Base-by-base conservation (phyloP, 306 rosid species). In the Betula pendula region DNA sequence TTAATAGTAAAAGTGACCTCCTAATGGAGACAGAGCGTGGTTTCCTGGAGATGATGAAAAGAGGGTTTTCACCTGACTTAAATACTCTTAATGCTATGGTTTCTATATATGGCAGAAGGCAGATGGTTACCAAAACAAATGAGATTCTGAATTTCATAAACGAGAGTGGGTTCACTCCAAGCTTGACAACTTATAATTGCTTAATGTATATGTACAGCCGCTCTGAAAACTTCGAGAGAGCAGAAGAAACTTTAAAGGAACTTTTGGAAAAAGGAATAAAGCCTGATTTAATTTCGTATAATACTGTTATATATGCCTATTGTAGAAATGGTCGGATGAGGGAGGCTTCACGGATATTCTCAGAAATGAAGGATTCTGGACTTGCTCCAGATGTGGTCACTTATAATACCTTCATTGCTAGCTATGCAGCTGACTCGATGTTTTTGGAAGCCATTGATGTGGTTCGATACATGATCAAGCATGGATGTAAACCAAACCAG, bases 181-280 rank as follows among this genome's bases (percentile, higher is more conserved):
- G 87, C 91, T 82, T 92, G 93, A 81, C 98, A 16, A 94, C 98
- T 25, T 94, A 94, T 82, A 94, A 94, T 74, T 87, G 89, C 82
- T 77, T 94, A 84, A 94, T 94, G 97, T 90, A 90, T 71, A 94
- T 89, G 93, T 83, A 94, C 69, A 87, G 92, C 72, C 95, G 93
- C 56, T 90, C 97, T 2, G 96, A 83, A 76, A 78, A 87, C 76
- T 94, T 90, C 60, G 84, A 86, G 70, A 89, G 83, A 74, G 85
- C 98, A 4, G 98, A 94, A 84, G 84, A 89, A 51, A 70, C 89
- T 77, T 74, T 94, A 40, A 85, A 87, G 89, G 91, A 88, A 73
- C 77, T 90, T 75, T 50, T 80, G 77, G 85, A 75, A 70, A 92
- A 89, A 83, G 98, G 97, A 53, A 86, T 89, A 76, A 92, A 92